phyloP scores from a whole-genome alignment of 495 filamentous ascomycete genomes.

The Talaromyces trachyspermus region DNA sequence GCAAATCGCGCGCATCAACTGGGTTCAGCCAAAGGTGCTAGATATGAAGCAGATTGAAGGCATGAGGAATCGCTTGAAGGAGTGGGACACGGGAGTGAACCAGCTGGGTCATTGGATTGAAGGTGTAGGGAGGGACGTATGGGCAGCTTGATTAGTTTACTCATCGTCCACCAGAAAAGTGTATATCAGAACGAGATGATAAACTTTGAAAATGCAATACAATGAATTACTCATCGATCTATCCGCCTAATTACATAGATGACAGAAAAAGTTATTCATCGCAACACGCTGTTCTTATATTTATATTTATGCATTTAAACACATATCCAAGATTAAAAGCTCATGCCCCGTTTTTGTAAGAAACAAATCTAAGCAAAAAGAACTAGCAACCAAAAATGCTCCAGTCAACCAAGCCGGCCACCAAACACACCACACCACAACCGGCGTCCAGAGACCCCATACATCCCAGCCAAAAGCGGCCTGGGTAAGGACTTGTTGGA shows the following conservation, averaged over 20 bases:
- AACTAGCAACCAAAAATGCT: slow-evolving; percentile 40
- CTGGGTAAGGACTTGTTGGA: slow-evolving; percentile 56
- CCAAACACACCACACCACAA: slow-evolving; percentile 96
- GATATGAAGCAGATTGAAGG: slow-evolving; percentile 94
- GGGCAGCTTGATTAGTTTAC: slow-evolving; percentile 57
- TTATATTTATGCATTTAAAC: neutral
- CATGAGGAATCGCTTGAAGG: slow-evolving; percentile 79
- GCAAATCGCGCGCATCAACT: slow-evolving; percentile 87
- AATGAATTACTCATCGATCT: no score
- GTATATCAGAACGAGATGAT: neutral
- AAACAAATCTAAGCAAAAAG: no score
- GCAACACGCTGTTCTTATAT: no score
- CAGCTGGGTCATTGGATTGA: slow-evolving; percentile 94
- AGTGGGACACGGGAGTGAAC: slow-evolving; percentile 95
- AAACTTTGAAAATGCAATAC: neutral
- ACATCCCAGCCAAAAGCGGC: slow-evolving; percentile 89
- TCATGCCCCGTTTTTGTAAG: no score
- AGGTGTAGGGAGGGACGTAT: slow-evolving; percentile 77
- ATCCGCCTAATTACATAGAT: no score
- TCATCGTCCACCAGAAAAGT: slow-evolving; percentile 23
- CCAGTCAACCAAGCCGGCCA: slow-evolving; percentile 91
- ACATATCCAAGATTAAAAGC: no score
- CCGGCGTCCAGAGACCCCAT: slow-evolving; percentile 80
- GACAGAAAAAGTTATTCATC: no score
- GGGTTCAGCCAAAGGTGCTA: slow-evolving; percentile 86